These are phyloP conservation scores for Volvox carteri DNA, from an alignment of 163 green algal genomes.

Conservation along the genomic window DNA sequence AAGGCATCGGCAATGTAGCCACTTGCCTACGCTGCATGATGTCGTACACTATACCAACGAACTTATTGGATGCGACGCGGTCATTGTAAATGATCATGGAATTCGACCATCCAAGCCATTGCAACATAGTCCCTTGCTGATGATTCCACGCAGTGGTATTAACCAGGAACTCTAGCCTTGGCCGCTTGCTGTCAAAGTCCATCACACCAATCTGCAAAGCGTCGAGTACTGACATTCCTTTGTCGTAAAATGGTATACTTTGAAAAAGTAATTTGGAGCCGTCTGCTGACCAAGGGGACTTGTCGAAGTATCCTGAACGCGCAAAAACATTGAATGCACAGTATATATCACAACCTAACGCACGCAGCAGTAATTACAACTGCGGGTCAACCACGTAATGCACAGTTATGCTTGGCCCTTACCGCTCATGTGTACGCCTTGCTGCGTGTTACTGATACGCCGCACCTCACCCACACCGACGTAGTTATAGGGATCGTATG, in stretches of 20 bases:
- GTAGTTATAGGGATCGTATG: not conserved
- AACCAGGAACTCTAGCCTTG: not conserved
- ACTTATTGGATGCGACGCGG: not conserved
- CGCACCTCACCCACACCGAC: conserved; percentile 11
- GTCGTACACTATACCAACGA: not conserved
- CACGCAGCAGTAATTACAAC: too few relatives aligned
- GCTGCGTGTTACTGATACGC: conserved; percentile 1
- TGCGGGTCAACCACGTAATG: too few relatives aligned
- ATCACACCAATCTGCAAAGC: not conserved
- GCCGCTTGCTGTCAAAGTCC: not conserved
- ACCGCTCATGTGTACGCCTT: conserved; percentile 5
- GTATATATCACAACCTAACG: not conserved
- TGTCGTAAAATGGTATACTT: not conserved
- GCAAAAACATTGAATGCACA: not conserved
- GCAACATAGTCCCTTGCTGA: conserved; percentile 33
- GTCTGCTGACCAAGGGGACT: conserved; percentile 10
- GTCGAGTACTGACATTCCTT: not conserved
- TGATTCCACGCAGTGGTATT: conserved; percentile 31
- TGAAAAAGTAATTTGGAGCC: not conserved
- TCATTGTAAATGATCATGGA: not conserved
- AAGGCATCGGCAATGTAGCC: not conserved
- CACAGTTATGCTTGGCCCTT: not conserved
- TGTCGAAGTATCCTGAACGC: conserved; percentile 21
- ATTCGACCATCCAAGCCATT: conserved; percentile 14
- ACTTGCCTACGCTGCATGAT: not conserved